Evolutionary conservation across 2,329 filamentous ascomycete genomes (phyloP).

Genomic region (Annulohypoxylon truncatum): DNA sequence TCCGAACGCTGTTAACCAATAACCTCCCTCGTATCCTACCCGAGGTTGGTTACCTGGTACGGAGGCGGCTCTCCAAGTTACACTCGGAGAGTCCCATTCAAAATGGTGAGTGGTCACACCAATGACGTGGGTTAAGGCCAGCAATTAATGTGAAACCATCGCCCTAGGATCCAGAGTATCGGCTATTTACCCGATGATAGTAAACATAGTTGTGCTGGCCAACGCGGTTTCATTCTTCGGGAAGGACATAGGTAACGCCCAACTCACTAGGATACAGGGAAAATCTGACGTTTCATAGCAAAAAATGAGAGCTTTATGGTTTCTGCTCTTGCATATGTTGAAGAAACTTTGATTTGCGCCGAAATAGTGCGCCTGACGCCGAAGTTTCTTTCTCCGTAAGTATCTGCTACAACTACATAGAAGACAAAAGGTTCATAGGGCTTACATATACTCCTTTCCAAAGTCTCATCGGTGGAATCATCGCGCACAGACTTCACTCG

Average conservation of each 20-base stretch:
- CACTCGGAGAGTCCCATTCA: neutral
- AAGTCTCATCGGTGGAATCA: slow-evolving; percentile 3
- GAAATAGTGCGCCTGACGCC: slow-evolving; percentile 38
- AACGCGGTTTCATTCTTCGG: slow-evolving; percentile 37
- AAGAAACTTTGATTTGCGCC: slow-evolving; percentile 43
- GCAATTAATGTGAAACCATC: neutral
- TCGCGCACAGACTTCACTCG: neutral
- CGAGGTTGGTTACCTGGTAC: neutral
- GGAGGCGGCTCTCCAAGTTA: neutral
- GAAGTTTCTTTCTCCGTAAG: neutral
- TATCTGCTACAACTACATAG: neutral
- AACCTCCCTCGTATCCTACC: slow-evolving; percentile 21
- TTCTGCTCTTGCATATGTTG: slow-evolving; percentile 40
- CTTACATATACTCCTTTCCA: neutral
- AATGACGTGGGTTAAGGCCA: neutral
- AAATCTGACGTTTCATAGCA: slow-evolving; percentile 14
- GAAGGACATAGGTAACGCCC: slow-evolving; percentile 19
- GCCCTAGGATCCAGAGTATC: neutral
- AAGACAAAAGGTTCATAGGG: neutral
- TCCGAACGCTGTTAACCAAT: slow-evolving; percentile 43
- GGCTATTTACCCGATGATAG: slow-evolving; percentile 20
- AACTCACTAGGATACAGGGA: neutral
- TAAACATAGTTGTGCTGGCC: slow-evolving; percentile 11
- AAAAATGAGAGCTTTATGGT: slow-evolving; percentile 45
- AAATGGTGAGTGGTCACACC: neutral